Percentiles rank a stretch among this genome's conserved stretches.
Conservation (phyloP, 768 basidiomycete genomes). For the Lactarius pseudohatsudake region DNA sequence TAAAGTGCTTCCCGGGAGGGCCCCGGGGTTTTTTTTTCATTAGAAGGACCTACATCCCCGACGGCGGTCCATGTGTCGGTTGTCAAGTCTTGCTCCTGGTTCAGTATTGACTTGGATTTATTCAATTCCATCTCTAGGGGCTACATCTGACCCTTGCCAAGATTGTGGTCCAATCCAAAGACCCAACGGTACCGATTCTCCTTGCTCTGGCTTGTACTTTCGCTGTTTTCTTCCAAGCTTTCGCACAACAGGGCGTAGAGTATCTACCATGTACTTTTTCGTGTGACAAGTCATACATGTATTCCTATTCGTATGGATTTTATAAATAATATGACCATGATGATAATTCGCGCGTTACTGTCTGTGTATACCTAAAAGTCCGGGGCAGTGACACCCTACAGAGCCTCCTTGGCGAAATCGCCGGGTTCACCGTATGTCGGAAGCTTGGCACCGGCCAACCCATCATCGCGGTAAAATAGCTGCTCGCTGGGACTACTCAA, state of each 20-base stretch:
- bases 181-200: conserved; percentile 23
- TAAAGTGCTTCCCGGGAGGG: conserved; percentile 8
- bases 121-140: conserved; percentile 29
- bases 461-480: conserved; percentile 9
- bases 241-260: conserved; percentile 24
- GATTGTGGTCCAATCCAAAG: conserved; percentile 27
- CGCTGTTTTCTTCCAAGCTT: conserved; percentile 22
- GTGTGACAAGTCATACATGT: conserved; percentile 28
- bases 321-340: conserved; percentile 29
- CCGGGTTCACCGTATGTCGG: conserved; percentile 11
- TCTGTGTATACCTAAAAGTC: not conserved
- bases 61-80: conserved; percentile 17
- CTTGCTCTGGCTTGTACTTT: conserved; percentile 24
- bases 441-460: not conserved
- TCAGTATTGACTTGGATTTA: conserved; percentile 29
- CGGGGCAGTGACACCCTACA: not conserved
- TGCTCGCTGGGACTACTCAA: conserved; percentile 17
- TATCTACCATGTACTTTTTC: conserved; percentile 28
- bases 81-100: conserved; percentile 26
- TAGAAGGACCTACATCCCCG: conserved; percentile 14
- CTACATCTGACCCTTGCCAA: conserved; percentile 28
- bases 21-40: conserved; percentile 6
- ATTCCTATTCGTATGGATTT: conserved; percentile 30
- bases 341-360: conserved; percentile 14
- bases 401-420: conserved; percentile 9